phyloP scores from a whole-genome alignment of 2,329 filamentous ascomycete genomes.

The Mycosphaerella sp. region DNA sequence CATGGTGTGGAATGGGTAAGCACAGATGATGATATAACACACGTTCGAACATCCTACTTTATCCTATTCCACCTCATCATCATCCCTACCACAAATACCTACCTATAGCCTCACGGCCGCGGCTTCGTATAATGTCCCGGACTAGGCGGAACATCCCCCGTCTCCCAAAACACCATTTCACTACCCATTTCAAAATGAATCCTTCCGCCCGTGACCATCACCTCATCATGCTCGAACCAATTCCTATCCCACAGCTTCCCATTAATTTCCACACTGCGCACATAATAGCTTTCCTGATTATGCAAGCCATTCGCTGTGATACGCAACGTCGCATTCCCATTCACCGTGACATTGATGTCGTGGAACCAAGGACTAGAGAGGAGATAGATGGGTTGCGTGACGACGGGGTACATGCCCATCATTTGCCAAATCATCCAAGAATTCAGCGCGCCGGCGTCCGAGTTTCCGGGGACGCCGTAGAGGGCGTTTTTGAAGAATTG shows the following conservation, averaged over 20 bases:
- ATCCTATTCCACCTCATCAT: no score
- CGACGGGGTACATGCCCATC: slow-evolving; percentile 32
- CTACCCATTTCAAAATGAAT: slow-evolving; percentile 46
- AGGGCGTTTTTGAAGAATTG: slow-evolving; percentile 29
- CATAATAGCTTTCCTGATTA: slow-evolving; percentile 42
- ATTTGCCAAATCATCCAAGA: slow-evolving; percentile 32
- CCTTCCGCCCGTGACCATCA: slow-evolving; percentile 40
- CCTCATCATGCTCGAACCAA: slow-evolving; percentile 51
- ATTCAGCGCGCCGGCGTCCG: slow-evolving; percentile 31
- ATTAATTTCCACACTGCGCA: slow-evolving; percentile 51
- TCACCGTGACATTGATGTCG: slow-evolving; percentile 30
- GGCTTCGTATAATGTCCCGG: slow-evolving; percentile 36
- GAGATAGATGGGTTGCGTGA: slow-evolving; percentile 34
- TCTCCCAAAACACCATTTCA: slow-evolving; percentile 43
- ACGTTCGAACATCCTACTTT: no score
- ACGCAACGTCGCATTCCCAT: slow-evolving; percentile 34
- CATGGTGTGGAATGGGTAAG: no score
- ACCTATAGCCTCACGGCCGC: background rate
- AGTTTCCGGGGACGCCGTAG: slow-evolving; percentile 31
- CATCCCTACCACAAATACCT: no score
- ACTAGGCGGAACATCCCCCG: slow-evolving; percentile 46
- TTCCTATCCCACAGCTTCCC: slow-evolving; percentile 48
- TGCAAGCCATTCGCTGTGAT: slow-evolving; percentile 44
- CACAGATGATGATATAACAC: no score
- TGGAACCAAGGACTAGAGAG: slow-evolving; percentile 25